These are phyloP conservation scores for Eruca vesicaria DNA, from an alignment of 441 rosid species.

Conservation along the genomic window DNA sequence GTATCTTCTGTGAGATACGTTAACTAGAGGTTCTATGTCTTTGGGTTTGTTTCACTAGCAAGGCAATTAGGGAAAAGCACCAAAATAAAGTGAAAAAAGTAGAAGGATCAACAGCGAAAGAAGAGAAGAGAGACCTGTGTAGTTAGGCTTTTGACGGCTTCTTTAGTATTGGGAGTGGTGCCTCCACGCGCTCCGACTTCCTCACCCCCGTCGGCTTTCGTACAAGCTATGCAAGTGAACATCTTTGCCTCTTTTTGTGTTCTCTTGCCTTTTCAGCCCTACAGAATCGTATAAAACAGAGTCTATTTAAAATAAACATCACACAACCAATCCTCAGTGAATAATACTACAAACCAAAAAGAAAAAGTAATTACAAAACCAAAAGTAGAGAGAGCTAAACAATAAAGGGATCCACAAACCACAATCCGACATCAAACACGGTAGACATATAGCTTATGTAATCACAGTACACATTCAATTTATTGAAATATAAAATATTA, in stretches of 20 bases:
- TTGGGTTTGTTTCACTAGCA: conserved; percentile 36
- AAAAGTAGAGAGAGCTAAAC: conserved; percentile 1
- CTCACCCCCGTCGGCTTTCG: conserved; percentile 81
- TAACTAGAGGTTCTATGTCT: conserved; percentile 21
- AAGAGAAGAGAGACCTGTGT: conserved; percentile 62
- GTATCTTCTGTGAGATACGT: conserved; percentile 17
- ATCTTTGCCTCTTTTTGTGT: conserved; percentile 34
- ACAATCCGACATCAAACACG: conserved; percentile 26
- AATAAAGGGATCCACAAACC: background rate
- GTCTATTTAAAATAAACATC: background rate
- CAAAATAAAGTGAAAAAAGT: conserved; percentile 24
- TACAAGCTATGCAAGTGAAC: conserved; percentile 98
- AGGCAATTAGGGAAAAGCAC: conserved; percentile 24
- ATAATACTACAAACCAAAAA: background rate
- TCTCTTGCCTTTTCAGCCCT: conserved; percentile 33
- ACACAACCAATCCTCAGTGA: conserved; percentile 27
- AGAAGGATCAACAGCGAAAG: conserved; percentile 23
- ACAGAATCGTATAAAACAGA: conserved; percentile 7
- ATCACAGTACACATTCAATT: conserved; percentile 1
- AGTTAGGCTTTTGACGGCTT: conserved; percentile 99
- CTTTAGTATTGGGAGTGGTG: conserved; percentile 78
- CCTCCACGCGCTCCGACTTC: conserved; percentile 77
- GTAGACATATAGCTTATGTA: conserved; percentile 25
- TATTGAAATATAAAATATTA: background rate
- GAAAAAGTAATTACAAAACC: background rate